Conservation (phyloP, 352 stramenopile genomes). For the Pythium sukuiense region DNA sequence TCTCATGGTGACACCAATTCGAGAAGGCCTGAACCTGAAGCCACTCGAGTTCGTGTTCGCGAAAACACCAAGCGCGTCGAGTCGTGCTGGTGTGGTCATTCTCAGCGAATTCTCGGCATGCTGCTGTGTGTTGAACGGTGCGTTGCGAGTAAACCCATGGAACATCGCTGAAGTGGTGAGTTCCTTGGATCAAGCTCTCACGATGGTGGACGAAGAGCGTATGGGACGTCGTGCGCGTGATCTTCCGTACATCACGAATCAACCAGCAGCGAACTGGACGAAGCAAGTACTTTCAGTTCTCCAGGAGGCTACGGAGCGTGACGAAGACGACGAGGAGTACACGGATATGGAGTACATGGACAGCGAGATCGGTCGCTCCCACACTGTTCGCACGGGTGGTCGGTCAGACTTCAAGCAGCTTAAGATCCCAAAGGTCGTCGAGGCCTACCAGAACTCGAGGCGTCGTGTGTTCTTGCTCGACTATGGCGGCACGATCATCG, state of each 20-base stretch:
- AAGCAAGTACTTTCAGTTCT: constrained; percentile 93
- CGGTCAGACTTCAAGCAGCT: constrained; percentile 84
- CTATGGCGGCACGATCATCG: constrained; percentile 97
- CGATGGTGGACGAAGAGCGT: constrained; percentile 90
- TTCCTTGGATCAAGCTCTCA: constrained; percentile 92
- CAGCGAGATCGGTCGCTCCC: constrained; percentile 73
- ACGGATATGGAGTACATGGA: constrained; percentile 90
- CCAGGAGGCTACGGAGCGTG: constrained; percentile 69
- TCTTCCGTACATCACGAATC: constrained; percentile 95
- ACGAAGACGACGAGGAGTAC: constrained; percentile 72
- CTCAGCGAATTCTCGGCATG: constrained; percentile 97
- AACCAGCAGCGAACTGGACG: constrained; percentile 94
- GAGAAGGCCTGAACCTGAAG: constrained; percentile 97
- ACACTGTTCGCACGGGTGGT: constrained; percentile 64
- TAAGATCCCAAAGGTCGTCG: constrained; percentile 76
- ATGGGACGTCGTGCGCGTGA: constrained; percentile 91
- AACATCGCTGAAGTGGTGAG: constrained; percentile 93
- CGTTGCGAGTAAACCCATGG: constrained; percentile 96
- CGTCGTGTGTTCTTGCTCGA: constrained; percentile 96
- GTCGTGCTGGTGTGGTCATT: constrained; percentile 93
- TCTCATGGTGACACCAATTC: constrained; percentile 94
- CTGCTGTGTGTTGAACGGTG: constrained; percentile 95
- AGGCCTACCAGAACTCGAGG: constrained; percentile 82
- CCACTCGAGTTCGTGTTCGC: constrained; percentile 95
- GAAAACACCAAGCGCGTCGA: constrained; percentile 56